Conservation (phyloP, 1,284 basidiomycete genomes). For the Ceratobasidium papillatum region DNA sequence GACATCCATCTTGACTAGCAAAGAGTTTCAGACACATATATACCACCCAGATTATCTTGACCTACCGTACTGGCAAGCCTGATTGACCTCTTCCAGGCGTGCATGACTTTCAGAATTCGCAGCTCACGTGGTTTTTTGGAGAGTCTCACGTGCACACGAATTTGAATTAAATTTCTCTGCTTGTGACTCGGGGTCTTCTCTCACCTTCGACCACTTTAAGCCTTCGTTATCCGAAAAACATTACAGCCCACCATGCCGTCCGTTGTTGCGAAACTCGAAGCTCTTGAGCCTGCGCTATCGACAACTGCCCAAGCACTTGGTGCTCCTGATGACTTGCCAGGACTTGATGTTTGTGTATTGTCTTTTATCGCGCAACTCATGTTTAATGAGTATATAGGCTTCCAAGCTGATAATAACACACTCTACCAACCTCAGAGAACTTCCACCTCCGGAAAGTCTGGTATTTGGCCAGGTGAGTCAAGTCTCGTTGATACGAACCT, state of each 20-base stretch:
- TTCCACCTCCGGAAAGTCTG: conserved; percentile 53
- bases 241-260: conserved; percentile 1
- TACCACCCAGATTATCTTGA: not conserved
- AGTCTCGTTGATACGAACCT: conserved; percentile 49
- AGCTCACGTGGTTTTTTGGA: conserved; percentile 11
- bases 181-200: conserved; percentile 24
- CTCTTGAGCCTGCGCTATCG: conserved; percentile 20
- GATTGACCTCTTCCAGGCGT: conserved; percentile 13
- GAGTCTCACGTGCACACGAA: not conserved
- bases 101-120: conserved; percentile 8
- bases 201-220: not conserved
- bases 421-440: conserved; percentile 53
- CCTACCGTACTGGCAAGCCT: not conserved
- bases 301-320: conserved; percentile 7
- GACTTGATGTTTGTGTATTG: conserved; percentile 10
- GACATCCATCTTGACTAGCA: conserved; percentile 25
- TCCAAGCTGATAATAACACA: conserved; percentile 56
- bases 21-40: not conserved
- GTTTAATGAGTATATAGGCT: conserved; percentile 50
- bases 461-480: conserved; percentile 55
- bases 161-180: conserved; percentile 23
- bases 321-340: conserved; percentile 19
- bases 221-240: not conserved
- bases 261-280: not conserved
- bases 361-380: not conserved